These are phyloP conservation scores for Diaporthe longicolla DNA, from an alignment of 2,329 filamentous ascomycete species.

Conservation along the genomic window DNA sequence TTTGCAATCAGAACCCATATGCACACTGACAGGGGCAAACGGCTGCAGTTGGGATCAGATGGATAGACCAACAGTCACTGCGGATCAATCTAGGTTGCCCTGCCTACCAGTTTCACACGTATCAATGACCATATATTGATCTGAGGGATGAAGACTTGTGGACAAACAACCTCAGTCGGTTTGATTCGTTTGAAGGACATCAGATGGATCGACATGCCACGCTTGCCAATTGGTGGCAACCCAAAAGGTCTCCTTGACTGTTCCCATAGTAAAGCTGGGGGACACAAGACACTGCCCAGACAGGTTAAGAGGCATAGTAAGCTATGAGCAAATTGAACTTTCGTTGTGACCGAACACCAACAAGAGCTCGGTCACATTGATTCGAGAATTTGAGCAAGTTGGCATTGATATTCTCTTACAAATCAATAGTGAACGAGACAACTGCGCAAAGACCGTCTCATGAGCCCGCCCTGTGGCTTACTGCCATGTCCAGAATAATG, in stretches of 20 bases:
- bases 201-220: not conserved
- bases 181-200: not conserved
- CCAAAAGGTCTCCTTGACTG: not conserved
- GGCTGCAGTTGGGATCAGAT: not conserved
- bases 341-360: not conserved
- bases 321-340: fast-evolving
- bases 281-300: not conserved
- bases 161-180: not conserved
- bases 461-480: not conserved
- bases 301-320: not conserved
- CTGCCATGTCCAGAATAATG: not conserved
- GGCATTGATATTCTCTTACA: not conserved
- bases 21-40: not conserved
- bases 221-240: not conserved
- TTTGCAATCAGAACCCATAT: not conserved
- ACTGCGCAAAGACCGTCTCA: too few species aligned
- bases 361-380: not conserved
- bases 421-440: too few species aligned
- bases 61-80: not conserved
- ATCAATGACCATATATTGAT: not conserved
- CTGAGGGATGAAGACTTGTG: not conserved
- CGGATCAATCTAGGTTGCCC: not conserved
- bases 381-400: not conserved
- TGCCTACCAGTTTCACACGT: too few species aligned
- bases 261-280: too few species aligned